Conservation (phyloP, 176 grass and related monocot species). For the Zoysia pacifica region DNA sequence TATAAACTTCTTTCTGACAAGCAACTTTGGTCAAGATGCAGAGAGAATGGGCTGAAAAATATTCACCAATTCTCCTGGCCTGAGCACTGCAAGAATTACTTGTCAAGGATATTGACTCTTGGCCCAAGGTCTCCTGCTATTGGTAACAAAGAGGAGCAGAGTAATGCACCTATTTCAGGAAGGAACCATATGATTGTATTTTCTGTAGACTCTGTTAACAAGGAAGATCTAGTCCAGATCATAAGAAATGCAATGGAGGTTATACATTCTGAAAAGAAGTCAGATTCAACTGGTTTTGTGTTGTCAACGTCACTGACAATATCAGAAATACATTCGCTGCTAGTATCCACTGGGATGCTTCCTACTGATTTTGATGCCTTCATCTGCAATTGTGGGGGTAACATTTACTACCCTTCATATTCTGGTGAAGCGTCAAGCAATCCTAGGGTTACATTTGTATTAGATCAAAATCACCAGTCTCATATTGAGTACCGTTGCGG, state of each 20-base stretch:
- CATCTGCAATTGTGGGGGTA: conserved; percentile 90
- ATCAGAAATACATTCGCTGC: conserved; percentile 65
- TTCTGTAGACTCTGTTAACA: conserved; percentile 70
- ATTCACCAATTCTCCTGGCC: conserved; percentile 85
- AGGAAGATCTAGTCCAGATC: conserved; percentile 52
- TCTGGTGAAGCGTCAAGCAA: conserved; percentile 56
- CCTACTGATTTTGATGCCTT: conserved; percentile 90
- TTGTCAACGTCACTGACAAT: conserved; percentile 65
- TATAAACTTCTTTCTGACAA: conserved; percentile 80
- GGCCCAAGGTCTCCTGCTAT: conserved; percentile 46
- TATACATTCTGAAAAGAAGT: conserved; percentile 44
- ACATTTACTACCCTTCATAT: conserved; percentile 82
- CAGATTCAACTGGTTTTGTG: conserved; percentile 56
- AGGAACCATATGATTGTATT: conserved; percentile 58
- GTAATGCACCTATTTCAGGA: conserved; percentile 47
- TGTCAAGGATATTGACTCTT: conserved; percentile 71
- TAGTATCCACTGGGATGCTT: conserved; percentile 64
- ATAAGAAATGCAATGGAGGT: conserved; percentile 63
- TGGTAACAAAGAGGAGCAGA: conserved; percentile 47
- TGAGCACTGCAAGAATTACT: conserved; percentile 77
- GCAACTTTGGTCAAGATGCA: conserved; percentile 67
- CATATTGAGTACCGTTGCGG: conserved; percentile 98
- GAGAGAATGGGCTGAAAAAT: conserved; percentile 70
- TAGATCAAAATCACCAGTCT: conserved; percentile 86
- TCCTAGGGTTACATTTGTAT: conserved; percentile 54